These are phyloP conservation scores for Metschnikowia gelsemii DNA, from an alignment of 805 yeast genomes.

Conservation along the genomic window DNA sequence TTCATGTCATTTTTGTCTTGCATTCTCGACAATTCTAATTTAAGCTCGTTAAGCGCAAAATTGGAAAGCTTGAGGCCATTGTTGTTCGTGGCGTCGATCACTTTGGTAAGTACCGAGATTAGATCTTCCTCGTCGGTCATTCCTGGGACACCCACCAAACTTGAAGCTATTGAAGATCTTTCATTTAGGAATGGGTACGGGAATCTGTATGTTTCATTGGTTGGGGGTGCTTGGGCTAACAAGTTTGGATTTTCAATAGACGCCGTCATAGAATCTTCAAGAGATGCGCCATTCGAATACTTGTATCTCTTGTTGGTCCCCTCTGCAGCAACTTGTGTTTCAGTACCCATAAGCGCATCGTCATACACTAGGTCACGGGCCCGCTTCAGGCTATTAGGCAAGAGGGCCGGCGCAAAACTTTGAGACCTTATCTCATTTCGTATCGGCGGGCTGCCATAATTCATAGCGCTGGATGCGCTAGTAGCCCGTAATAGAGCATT, in stretches of 20 bases:
- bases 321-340: not conserved
- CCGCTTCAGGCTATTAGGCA: conserved; percentile 4
- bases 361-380: not conserved
- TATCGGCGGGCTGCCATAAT: not conserved
- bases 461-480: conserved; percentile 3
- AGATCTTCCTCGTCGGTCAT: conserved; percentile 16
- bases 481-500: conserved; percentile 19
- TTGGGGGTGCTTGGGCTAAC: not conserved
- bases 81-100: conserved; percentile 24
- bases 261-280: not conserved
- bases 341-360: not conserved
- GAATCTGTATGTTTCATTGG: not conserved
- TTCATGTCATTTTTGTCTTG: conserved; percentile 9
- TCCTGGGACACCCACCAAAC: not conserved
- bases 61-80: conserved; percentile 20
- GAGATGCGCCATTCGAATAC: not conserved
- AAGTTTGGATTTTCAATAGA: not conserved
- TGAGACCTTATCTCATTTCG: not conserved
- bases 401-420: not conserved
- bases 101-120: conserved; percentile 14
- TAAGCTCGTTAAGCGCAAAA: conserved; percentile 29
- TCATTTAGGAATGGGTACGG: conserved; percentile 7
- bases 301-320: conserved; percentile 3
- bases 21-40: conserved; percentile 21
- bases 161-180: not conserved